Evolutionary conservation across 495 filamentous ascomycete species (phyloP).

Genomic region (Aspergillus affinis): DNA sequence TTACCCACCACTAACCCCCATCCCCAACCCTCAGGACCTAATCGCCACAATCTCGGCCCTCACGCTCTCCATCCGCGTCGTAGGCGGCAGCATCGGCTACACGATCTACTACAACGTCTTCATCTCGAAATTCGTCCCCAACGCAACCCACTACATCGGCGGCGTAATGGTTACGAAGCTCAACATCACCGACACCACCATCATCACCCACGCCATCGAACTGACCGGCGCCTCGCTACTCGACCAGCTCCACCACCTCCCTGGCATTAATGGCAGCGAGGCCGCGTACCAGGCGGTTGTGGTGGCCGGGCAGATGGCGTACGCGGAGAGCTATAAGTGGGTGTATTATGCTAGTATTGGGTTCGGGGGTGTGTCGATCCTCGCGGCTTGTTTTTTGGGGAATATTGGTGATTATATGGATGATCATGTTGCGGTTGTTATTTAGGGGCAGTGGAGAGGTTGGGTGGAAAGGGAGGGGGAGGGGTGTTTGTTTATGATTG

Average conservation of each 20-base stretch:
- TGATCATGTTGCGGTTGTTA: slow-evolving; percentile 66
- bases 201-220: slow-evolving; percentile 49
- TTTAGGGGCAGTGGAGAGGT: too few species aligned
- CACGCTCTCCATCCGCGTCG: slow-evolving; percentile 70
- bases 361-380: slow-evolving; percentile 62
- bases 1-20: slow-evolving; percentile 6
- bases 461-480: too few species aligned
- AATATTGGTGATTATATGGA: slow-evolving; percentile 67
- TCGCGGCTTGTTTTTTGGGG: slow-evolving; percentile 62
- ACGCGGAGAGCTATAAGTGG: slow-evolving; percentile 61
- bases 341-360: slow-evolving; percentile 69
- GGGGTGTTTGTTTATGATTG: background rate
- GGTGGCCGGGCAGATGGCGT: slow-evolving; percentile 60
- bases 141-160: slow-evolving; percentile 51
- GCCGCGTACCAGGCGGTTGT: slow-evolving; percentile 58
- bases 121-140: slow-evolving; percentile 59
- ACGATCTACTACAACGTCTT: slow-evolving; percentile 78
- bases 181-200: slow-evolving; percentile 50
- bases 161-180: slow-evolving; percentile 51
- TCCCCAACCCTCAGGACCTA: slow-evolving; percentile 46
- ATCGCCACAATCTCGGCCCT: slow-evolving; percentile 73
- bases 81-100: slow-evolving; percentile 71
- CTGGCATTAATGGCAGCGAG: slow-evolving; percentile 56
- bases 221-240: slow-evolving; percentile 58
- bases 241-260: slow-evolving; percentile 50